phyloP scores from a whole-genome alignment of 1,284 basidiomycete genomes.

The Puccinia brachypodii region DNA sequence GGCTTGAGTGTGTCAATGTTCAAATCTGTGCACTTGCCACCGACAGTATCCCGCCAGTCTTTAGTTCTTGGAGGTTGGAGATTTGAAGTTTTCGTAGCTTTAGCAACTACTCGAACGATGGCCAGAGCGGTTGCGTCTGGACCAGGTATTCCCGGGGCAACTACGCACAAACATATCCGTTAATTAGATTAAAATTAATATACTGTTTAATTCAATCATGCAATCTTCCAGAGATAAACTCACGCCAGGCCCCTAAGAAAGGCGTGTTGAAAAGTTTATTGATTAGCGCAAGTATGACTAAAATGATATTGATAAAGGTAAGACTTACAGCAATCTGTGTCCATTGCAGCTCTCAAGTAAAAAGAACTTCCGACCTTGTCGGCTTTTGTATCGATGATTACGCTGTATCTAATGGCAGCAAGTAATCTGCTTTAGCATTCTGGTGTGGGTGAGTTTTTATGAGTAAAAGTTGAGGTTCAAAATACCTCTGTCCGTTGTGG shows the following conservation, averaged over 20 bases:
- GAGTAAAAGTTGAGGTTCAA: neutral
- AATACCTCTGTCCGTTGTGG: slow-evolving; percentile 43
- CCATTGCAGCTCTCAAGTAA: slow-evolving; percentile 46
- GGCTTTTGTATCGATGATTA: slow-evolving; percentile 38
- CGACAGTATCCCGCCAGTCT: slow-evolving; percentile 44
- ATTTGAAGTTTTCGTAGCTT: neutral
- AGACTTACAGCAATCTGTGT: slow-evolving; percentile 44
- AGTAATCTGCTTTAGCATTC: neutral
- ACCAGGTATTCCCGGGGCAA: slow-evolving; percentile 37
- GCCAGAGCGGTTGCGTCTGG: slow-evolving; percentile 43
- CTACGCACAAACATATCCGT: slow-evolving; percentile 2
- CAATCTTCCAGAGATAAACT: too few relatives aligned
- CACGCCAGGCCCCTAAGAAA: slow-evolving; percentile 47
- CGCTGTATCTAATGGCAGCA: slow-evolving; percentile 28
- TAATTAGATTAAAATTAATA: neutral
- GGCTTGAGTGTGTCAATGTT: slow-evolving; percentile 28
- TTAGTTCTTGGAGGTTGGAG: neutral
- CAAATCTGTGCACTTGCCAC: slow-evolving; percentile 41
- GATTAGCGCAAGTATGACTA: too few relatives aligned
- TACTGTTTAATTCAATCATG: too few relatives aligned
- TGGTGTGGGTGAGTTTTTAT: neutral
- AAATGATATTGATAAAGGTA: neutral
- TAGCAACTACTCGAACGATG: slow-evolving; percentile 25
- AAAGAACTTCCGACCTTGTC: slow-evolving; percentile 34
- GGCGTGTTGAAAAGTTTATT: neutral